Evolutionary conservation across 129 eudicot species (phyloP).

Genomic region (Saposhnikovia divaricata): DNA sequence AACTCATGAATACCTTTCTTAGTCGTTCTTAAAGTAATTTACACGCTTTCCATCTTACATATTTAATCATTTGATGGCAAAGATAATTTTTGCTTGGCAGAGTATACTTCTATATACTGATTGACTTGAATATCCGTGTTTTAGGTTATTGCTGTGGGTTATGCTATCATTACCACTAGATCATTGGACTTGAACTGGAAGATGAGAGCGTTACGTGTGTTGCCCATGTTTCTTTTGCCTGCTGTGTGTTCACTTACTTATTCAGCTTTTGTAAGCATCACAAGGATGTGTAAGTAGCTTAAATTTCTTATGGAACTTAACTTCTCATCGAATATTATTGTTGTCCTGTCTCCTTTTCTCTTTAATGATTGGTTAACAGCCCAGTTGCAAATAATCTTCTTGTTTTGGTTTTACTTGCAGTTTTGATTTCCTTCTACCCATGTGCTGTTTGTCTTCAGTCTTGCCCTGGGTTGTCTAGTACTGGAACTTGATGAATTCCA

Average conservation of each 20-base stretch:
- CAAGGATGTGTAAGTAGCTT: slow-evolving; percentile 53
- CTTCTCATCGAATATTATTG: neutral
- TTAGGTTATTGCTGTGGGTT: slow-evolving; percentile 63
- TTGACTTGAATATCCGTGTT: neutral
- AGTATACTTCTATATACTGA: neutral
- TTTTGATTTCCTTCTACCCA: neutral
- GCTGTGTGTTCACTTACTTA: slow-evolving; percentile 41
- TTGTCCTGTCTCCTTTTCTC: neutral
- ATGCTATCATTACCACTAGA: slow-evolving; percentile 80
- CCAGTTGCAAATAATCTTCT: neutral
- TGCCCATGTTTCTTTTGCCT: slow-evolving; percentile 84
- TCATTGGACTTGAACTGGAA: slow-evolving; percentile 61
- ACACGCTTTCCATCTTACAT: neutral
- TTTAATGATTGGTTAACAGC: neutral
- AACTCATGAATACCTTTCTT: neutral
- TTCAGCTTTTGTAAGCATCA: slow-evolving; percentile 44
- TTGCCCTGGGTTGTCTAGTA: neutral
- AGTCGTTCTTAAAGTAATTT: neutral
- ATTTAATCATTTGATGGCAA: neutral
- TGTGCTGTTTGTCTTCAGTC: neutral
- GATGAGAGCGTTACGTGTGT: slow-evolving; percentile 71
- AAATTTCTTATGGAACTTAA: neutral
- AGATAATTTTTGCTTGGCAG: neutral
- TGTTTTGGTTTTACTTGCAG: neutral
- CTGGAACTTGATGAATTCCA: neutral